Percentiles rank a stretch among this genome's conserved stretches.
Evolutionary conservation across 2,329 filamentous ascomycete species (phyloP).

Genomic region (Fusarium clavum): DNA sequence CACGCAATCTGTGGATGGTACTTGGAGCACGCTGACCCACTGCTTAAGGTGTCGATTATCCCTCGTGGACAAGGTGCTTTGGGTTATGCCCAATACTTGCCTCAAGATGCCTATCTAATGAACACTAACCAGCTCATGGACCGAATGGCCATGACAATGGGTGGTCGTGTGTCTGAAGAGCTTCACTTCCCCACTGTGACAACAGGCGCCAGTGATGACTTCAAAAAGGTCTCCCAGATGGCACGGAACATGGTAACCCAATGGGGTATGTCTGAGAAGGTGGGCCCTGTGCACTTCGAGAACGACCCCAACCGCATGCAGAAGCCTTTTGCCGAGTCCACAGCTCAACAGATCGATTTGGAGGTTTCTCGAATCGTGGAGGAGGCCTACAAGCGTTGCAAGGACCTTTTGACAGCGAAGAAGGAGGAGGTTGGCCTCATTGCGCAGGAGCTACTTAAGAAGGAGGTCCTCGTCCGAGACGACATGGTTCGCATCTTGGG

Average conservation of each 20-base stretch:
- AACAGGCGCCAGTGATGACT: slow-evolving; percentile 93
- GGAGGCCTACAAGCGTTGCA: slow-evolving; percentile 92
- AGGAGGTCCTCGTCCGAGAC: slow-evolving; percentile 91
- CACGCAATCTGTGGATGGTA: slow-evolving; percentile 99
- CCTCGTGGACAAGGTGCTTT: slow-evolving; percentile 93
- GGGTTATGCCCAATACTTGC: slow-evolving; percentile 98
- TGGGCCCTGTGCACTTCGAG: slow-evolving; percentile 92
- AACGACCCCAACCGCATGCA: slow-evolving; percentile 83
- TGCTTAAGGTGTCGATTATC: slow-evolving; percentile 98
- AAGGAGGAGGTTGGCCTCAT: slow-evolving; percentile 89
- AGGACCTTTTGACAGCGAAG: slow-evolving; percentile 83
- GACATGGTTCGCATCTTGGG: slow-evolving; percentile 93
- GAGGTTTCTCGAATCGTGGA: slow-evolving; percentile 94
- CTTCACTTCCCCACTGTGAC: slow-evolving; percentile 97
- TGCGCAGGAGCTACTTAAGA: slow-evolving; percentile 90
- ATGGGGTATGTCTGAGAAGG: slow-evolving; percentile 97
- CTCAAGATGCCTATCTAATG: slow-evolving; percentile 94
- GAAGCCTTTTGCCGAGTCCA: slow-evolving; percentile 96
- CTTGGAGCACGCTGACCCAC: slow-evolving; percentile 93
- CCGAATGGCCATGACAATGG: slow-evolving; percentile 99
- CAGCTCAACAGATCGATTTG: slow-evolving; percentile 88
- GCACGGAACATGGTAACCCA: slow-evolving; percentile 99
- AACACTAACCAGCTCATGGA: slow-evolving; percentile 97
- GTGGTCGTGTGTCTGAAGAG: slow-evolving; percentile 94
- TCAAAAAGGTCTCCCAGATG: slow-evolving; percentile 97